Evolutionary conservation across 2,329 filamentous ascomycete species (phyloP).

Genomic region (Scedosporium dehoogii): DNA sequence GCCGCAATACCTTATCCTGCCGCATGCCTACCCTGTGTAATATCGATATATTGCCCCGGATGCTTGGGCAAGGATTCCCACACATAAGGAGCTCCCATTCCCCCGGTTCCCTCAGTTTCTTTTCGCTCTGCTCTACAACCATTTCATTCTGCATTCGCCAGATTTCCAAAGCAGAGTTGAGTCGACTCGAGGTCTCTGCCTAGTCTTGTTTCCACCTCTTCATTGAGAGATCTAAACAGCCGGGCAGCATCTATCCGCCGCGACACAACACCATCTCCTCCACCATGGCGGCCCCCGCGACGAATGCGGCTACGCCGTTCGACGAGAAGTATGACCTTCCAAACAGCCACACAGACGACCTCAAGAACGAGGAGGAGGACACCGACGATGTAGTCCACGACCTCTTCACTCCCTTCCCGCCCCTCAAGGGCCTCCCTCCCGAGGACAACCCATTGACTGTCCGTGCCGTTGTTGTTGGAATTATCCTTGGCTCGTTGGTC

Average conservation of each 20-base stretch:
- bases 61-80: background rate
- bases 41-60: background rate
- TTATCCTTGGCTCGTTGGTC: slow-evolving; percentile 46
- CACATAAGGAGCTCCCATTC: background rate
- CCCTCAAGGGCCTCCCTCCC: slow-evolving; percentile 28
- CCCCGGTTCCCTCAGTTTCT: background rate
- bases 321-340: background rate
- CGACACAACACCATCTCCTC: background rate
- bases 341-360: slow-evolving; percentile 3
- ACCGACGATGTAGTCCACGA: slow-evolving; percentile 22
- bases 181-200: background rate
- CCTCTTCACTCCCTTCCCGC: slow-evolving; percentile 30
- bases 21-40: background rate
- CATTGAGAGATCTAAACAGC: background rate
- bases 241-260: background rate
- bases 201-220: background rate
- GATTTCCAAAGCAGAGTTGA: background rate
- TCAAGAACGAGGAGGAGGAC: slow-evolving; percentile 10
- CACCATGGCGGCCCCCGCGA: background rate
- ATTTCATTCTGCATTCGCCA: background rate
- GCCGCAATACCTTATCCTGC: background rate
- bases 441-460: slow-evolving; percentile 41
- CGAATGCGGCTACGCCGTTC: background rate
- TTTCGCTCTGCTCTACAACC: background rate
- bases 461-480: slow-evolving; percentile 44